Conservation (phyloP, 345 rosid species). For the Physaria fendleri region DNA sequence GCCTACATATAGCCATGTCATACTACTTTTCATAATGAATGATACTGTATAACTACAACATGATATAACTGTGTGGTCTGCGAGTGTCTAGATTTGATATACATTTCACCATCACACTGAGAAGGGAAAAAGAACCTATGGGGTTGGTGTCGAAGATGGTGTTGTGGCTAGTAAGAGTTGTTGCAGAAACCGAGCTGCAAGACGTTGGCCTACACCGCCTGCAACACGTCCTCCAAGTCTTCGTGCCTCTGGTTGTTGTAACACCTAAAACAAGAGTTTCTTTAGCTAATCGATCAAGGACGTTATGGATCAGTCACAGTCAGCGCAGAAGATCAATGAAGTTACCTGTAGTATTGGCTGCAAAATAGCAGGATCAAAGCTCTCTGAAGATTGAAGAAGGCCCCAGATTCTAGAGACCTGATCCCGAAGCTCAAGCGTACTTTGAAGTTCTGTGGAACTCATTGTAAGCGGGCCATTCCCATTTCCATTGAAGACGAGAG, state of each 20-base stretch:
- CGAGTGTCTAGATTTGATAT: conserved; percentile 22
- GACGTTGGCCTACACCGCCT: conserved; percentile 78
- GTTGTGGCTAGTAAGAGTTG: conserved; percentile 61
- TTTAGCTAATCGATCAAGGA: background rate
- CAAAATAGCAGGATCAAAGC: conserved; percentile 72
- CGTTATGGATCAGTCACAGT: background rate
- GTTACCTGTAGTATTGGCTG: conserved; percentile 79
- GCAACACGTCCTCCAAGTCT: conserved; percentile 67
- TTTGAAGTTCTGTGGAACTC: conserved; percentile 49
- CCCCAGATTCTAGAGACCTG: conserved; percentile 79
- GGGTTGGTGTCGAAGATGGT: conserved; percentile 39
- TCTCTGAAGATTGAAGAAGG: conserved; percentile 60
- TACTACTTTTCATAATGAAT: no score
- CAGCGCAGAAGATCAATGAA: background rate
- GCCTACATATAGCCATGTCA: no score
- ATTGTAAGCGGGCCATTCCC: conserved; percentile 48
- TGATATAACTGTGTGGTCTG: conserved; percentile 28
- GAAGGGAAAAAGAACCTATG: conserved; percentile 18
- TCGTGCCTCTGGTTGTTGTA: conserved; percentile 86
- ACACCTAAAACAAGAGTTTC: conserved; percentile 42
- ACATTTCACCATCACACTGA: conserved; percentile 19
- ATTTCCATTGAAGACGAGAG: conserved; percentile 46
- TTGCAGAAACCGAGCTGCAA: conserved; percentile 85
- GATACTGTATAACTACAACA: conserved; percentile 18
- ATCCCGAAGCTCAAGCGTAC: conserved; percentile 60